A percentile compares a stretch with the other conserved stretches of the same genome.
These are phyloP conservation scores for Kluyveromyces aestuarii DNA, from an alignment of 805 yeast genomes.

Conservation along the genomic window DNA sequence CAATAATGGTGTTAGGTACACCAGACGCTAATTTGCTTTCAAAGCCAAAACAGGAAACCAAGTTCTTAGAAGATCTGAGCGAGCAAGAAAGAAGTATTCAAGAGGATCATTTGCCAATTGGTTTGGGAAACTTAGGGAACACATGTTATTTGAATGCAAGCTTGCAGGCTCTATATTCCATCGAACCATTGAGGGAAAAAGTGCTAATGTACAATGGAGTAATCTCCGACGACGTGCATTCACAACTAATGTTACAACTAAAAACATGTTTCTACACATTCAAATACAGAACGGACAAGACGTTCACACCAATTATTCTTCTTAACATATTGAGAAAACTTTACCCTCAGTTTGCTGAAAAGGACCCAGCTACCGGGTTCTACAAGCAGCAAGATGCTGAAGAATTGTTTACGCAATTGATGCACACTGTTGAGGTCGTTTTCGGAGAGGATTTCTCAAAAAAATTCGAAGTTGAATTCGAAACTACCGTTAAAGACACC, in stretches of 20 bases:
- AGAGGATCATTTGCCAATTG: conserved; percentile 62
- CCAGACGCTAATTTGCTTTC: conserved; percentile 55
- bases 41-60: conserved; percentile 44
- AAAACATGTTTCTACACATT: conserved; percentile 35
- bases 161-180: conserved; percentile 76
- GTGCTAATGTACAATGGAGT: conserved; percentile 43
- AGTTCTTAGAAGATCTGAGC: conserved; percentile 63
- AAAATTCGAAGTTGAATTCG: conserved; percentile 58
- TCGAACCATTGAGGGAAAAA: conserved; percentile 60
- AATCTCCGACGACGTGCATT: conserved; percentile 28
- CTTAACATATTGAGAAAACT: conserved; percentile 53
- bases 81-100: conserved; percentile 27
- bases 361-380: conserved; percentile 51
- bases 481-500: conserved; percentile 52
- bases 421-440: conserved; percentile 41
- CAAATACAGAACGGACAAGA: conserved; percentile 31
- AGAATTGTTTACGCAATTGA: conserved; percentile 80
- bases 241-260: conserved; percentile 39
- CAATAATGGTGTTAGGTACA: conserved; percentile 86
- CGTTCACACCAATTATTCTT: conserved; percentile 63
- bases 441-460: conserved; percentile 41
- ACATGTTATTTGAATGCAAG: conserved; percentile 92
- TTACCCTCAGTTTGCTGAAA: conserved; percentile 87
- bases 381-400: conserved; percentile 98
- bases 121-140: conserved; percentile 89